Conservation (phyloP, 805 yeast genomes). For the Ogataea glucozyma region DNA sequence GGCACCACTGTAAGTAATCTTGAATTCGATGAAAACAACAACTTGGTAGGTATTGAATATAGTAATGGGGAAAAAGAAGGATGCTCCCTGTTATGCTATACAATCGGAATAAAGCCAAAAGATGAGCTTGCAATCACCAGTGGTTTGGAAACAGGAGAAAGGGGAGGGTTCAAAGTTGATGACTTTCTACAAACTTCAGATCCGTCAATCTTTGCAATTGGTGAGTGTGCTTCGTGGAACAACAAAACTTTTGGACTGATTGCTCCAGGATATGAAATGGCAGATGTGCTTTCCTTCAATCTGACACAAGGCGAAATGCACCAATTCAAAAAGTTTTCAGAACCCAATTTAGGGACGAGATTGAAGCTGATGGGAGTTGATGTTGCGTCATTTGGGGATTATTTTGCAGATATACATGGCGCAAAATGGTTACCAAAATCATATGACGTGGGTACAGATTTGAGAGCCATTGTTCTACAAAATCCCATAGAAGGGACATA, state of each 20-base stretch:
- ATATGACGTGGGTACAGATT: constrained; percentile 20
- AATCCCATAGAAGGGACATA: constrained; percentile 39
- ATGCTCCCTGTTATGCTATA: constrained; percentile 37
- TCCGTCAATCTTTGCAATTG: constrained; percentile 34
- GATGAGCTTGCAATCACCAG: constrained; percentile 33
- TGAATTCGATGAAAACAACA: constrained; percentile 32
- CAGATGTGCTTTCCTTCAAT: constrained; percentile 38
- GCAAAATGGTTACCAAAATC: constrained; percentile 37
- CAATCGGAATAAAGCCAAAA: constrained; percentile 39
- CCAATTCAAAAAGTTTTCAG: constrained; percentile 30
- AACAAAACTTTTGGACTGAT: constrained; percentile 38
- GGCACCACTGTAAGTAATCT: constrained; percentile 52
- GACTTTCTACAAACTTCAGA: constrained; percentile 33
- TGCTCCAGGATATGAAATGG: constrained; percentile 43
- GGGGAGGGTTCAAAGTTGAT: constrained; percentile 36
- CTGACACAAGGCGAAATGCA: constrained; percentile 38
- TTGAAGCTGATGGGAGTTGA: constrained; percentile 41
- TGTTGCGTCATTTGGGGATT: constrained; percentile 42
- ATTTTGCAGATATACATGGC: constrained; percentile 38
- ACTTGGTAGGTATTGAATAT: constrained; percentile 30
- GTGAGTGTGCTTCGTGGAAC: constrained; percentile 42
- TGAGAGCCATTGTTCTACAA: constrained; percentile 31
- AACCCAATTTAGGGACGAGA: constrained; percentile 39
- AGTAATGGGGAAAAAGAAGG: constrained; percentile 32
- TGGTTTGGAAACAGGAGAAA: constrained; percentile 26